Conservation (phyloP, 495 filamentous ascomycete genomes). For the Podospora pseudocomata region DNA sequence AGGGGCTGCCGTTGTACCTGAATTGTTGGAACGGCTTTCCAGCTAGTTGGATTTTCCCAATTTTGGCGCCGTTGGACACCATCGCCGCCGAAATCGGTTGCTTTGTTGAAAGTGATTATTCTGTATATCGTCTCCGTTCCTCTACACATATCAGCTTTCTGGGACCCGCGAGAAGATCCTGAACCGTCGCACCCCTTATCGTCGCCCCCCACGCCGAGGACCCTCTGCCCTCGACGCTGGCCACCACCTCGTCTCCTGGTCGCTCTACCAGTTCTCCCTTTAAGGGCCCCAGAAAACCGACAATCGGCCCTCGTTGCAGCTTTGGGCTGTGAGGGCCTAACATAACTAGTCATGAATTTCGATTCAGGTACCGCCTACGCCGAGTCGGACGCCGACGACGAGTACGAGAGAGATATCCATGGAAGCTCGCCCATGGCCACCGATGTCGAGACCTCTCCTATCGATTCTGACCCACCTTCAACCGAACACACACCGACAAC, state of each 20-base stretch:
- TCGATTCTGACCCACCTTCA: constrained; percentile 73
- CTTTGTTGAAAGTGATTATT: background rate
- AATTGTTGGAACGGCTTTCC: background rate
- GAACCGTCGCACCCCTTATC: constrained; percentile 5
- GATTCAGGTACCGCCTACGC: constrained; percentile 62
- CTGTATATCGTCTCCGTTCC: background rate
- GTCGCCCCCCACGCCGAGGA: constrained; percentile 12
- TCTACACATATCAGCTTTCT: constrained; percentile 9
- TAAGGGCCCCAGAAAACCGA: background rate
- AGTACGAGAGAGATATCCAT: constrained; percentile 79
- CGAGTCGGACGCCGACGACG: constrained; percentile 90
- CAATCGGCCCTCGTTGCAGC: constrained; percentile 23
- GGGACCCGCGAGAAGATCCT: constrained; percentile 2
- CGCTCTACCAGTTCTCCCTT: background rate
- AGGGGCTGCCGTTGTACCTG: background rate
- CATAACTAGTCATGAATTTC: constrained; percentile 49
- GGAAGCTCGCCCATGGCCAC: constrained; percentile 68
- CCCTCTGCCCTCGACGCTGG: background rate
- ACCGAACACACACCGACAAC: constrained; percentile 85
- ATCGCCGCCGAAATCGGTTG: background rate
- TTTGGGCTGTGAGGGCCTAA: constrained; percentile 27
- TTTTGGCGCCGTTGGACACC: background rate
- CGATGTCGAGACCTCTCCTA: constrained; percentile 76
- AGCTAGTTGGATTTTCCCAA: background rate
- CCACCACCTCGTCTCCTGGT: constrained; percentile 5